A percentile compares a stretch with the other conserved stretches of the same genome.
Conservation (phyloP, 768 basidiomycete species). For the Sutorius australiensis region DNA sequence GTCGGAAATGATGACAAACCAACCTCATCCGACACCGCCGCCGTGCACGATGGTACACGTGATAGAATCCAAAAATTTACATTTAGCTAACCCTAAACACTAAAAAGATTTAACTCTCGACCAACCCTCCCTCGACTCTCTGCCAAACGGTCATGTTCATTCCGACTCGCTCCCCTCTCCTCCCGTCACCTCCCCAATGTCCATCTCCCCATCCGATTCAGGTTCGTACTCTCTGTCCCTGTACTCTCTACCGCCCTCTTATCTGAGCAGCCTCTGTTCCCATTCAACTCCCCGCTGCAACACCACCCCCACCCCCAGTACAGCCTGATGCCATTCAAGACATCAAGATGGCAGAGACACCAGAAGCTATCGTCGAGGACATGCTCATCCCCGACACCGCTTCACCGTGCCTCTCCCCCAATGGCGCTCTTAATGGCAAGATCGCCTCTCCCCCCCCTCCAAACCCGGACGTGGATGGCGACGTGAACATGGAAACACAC, state of each 20-base stretch:
- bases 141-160: conserved; percentile 65
- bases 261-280: conserved; percentile 40
- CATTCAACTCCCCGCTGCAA: conserved; percentile 42
- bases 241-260: conserved; percentile 23
- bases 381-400: conserved; percentile 10
- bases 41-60: conserved; percentile 39
- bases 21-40: conserved; percentile 15
- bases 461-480: conserved; percentile 25
- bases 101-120: conserved; percentile 20
- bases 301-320: conserved; percentile 45
- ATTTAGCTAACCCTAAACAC: conserved; percentile 40
- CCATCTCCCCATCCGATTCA: conserved; percentile 49
- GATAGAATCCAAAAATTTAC: conserved; percentile 26
- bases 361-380: conserved; percentile 16
- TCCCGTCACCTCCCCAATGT: conserved; percentile 32
- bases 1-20: conserved; percentile 30
- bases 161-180: conserved; percentile 46
- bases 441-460: conserved; percentile 33
- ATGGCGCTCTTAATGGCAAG: conserved; percentile 17
- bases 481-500: conserved; percentile 29
- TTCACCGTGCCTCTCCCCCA: conserved; percentile 11
- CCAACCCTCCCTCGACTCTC: conserved; percentile 37
- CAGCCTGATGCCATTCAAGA: conserved; percentile 46
- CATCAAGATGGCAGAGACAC: conserved; percentile 49
- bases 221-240: conserved; percentile 37